Base-by-base conservation (phyloP, 2,329 filamentous ascomycete species). In the Colletotrichum plurivorum region DNA sequence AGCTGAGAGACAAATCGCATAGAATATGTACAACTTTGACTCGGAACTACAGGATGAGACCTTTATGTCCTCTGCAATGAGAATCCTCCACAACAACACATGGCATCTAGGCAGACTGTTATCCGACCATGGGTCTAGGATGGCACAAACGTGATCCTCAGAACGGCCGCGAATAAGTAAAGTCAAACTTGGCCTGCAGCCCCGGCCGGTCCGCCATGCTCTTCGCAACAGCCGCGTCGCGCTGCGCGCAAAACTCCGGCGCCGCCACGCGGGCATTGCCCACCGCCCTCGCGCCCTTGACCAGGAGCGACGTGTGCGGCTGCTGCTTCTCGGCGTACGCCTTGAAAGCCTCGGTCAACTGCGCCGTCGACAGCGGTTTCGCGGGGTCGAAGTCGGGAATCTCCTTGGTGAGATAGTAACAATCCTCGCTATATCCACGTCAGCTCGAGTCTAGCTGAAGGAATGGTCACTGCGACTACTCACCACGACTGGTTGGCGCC, bases 401-500 rank as follows among this genome's bases (percentile, higher is more conserved):
- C 36, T 62, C 45, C 1, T 59, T 45, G 16, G 54, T 2, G 8
- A 65, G 62, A n/a, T 59, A 65, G 46, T 65, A 65, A 18, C 62
- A 65, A n/a, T 65, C 62, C 54, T 65, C 62, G 7, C 62, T 65
- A 22, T 3, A 1, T 2, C 20, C 13, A 1, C 16, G 61, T 64
- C 12, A 64, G 61, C 25, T 36, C 36, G 4, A 49, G 3, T 25
- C 22, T 25, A 25, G 22, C 22, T 22, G 36, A 15, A 18, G 18
- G 3, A 9, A 9, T 43, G 6, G 16, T 7, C 15, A 6, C 1
- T 12, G 13, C 2, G 4, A 25, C 4, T 20, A 43, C 62, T 51
- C 6, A 65, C 62, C 62, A 67, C 2, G 64, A 16, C 25, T 74
- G 74, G 13, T 75, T 74, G 6, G 73, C 73, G 10, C 74, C 74